These are phyloP conservation scores for Metschnikowia shivogae DNA, from an alignment of 805 yeast species.

Conservation along the genomic window DNA sequence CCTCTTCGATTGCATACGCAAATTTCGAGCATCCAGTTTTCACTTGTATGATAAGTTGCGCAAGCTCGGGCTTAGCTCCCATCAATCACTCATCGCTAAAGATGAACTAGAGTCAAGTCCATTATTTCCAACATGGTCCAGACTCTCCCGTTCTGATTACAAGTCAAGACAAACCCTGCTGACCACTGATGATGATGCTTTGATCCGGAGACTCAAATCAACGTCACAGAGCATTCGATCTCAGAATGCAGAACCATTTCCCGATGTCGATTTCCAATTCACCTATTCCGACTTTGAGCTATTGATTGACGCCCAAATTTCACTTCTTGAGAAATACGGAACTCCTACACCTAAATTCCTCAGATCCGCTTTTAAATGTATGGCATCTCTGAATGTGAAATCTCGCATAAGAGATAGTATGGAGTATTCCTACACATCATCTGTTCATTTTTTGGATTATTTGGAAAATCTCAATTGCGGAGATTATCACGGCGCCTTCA, in stretches of 20 bases:
- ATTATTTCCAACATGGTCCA: slow-evolving; percentile 7
- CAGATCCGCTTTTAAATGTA: slow-evolving; percentile 36
- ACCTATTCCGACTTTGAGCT: slow-evolving; percentile 22
- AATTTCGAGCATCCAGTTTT: slow-evolving; percentile 27
- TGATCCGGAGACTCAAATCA: neutral
- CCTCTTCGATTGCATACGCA: slow-evolving; percentile 35
- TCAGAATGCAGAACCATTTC: neutral
- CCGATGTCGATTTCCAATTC: slow-evolving; percentile 22
- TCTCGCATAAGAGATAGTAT: neutral
- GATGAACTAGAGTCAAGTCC: neutral
- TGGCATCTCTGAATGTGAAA: slow-evolving; percentile 41
- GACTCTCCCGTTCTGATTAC: slow-evolving; percentile 2
- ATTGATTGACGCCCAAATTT: slow-evolving; percentile 51
- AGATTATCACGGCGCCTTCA: slow-evolving; percentile 57
- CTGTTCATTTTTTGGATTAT: slow-evolving; percentile 53
- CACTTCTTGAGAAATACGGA: slow-evolving; percentile 38
- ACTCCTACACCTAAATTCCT: slow-evolving; percentile 35
- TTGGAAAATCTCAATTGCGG: slow-evolving; percentile 53
- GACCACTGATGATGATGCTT: neutral
- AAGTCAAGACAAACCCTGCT: neutral
- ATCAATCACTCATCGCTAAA: neutral
- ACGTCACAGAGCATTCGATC: neutral
- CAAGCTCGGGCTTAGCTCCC: neutral
- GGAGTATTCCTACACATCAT: slow-evolving; percentile 1
- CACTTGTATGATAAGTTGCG: slow-evolving; percentile 11